Base-by-base conservation (phyloP, 441 rosid species). In the Monsonia emarginata region DNA sequence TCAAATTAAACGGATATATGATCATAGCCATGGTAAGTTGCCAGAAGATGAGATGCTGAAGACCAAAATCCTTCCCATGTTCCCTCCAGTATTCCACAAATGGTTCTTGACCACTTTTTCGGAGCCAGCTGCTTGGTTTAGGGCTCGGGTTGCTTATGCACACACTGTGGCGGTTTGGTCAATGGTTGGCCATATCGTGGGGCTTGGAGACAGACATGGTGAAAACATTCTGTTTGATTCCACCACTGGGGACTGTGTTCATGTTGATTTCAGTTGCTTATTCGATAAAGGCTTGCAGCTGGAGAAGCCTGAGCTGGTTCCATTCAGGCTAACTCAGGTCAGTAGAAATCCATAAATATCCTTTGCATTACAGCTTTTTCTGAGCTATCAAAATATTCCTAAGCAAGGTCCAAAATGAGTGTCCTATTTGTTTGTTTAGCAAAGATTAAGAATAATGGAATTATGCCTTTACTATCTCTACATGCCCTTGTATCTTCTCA, bases 161-260 rank as follows among this genome's bases (percentile, higher is more conserved):
- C 99, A 91, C 78, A 95, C 99, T 57, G 84, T 95, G 74, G 97
- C 99, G 18, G 98, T 95, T 70, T 95, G 99, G 98, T 95, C 99
- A 69, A 91, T 95, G 98, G 98, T 91, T 76, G 99, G 99, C 68
- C 99, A 91, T 77, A 87, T 91, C 25, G 98, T 91, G 75, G 99
- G 99, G 62, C 90, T 95, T 27, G 98, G 99, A 46, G 99, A 95
- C 76, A 82, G 97, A 66, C 99, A 95, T 65, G 98, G 98, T 66
- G 99, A 95, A 80, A 95, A 95, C 75, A 95, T 95, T 81, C 97
- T 95, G 69, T 88, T 95, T 71, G 99, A 95, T 74, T 95, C 99
- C 65, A 91, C 98, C 11, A 85, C 97, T 18, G 99, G 99, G 40
- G 99, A 91, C 70, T 95, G 99, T 74, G 98, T 95, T 72, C 97